Percentiles rank a stretch among this genome's conserved stretches.
phyloP scores from a whole-genome alignment of 2,329 filamentous ascomycete genomes.

The Xylaria hypoxylon region DNA sequence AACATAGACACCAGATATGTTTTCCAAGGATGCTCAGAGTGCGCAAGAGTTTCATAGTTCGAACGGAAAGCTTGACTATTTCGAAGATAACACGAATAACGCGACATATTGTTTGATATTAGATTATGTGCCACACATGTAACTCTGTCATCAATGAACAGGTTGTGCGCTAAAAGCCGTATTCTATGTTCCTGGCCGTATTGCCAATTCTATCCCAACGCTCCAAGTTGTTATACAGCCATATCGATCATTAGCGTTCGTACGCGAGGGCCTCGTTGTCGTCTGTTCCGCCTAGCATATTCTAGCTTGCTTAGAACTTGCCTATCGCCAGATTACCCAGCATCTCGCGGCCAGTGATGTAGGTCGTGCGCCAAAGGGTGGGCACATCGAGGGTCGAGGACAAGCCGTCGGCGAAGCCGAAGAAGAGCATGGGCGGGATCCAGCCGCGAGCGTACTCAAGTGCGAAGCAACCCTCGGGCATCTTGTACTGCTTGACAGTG shows the following conservation, averaged over 20 bases:
- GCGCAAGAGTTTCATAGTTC: neutral
- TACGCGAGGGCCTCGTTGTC: neutral
- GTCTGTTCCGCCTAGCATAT: neutral
- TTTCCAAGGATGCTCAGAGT: neutral
- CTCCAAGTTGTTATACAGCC: conserved; percentile 6
- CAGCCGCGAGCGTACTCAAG: conserved; percentile 87
- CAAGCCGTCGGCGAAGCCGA: conserved; percentile 86
- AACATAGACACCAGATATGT: neutral
- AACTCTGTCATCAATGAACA: neutral
- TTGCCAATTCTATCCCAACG: conserved; percentile 7
- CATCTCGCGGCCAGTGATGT: conserved; percentile 81
- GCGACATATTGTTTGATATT: conserved; percentile 14
- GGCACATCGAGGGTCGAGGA: conserved; percentile 84
- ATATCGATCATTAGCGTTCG: conserved; percentile 1
- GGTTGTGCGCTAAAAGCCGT: neutral
- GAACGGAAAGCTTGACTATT: neutral
- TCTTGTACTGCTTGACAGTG: conserved; percentile 83
- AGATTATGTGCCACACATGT: conserved; percentile 3
- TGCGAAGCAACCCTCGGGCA: conserved; percentile 81
- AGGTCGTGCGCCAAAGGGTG: conserved; percentile 84
- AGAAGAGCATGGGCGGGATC: conserved; percentile 93
- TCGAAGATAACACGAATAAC: neutral
- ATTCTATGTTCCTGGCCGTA: neutral
- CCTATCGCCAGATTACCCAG: conserved; percentile 74
- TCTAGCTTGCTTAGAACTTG: conserved; percentile 70